Conservation (phyloP, 495 filamentous ascomycete genomes). For the Friedmanniomyces endolithicus region DNA sequence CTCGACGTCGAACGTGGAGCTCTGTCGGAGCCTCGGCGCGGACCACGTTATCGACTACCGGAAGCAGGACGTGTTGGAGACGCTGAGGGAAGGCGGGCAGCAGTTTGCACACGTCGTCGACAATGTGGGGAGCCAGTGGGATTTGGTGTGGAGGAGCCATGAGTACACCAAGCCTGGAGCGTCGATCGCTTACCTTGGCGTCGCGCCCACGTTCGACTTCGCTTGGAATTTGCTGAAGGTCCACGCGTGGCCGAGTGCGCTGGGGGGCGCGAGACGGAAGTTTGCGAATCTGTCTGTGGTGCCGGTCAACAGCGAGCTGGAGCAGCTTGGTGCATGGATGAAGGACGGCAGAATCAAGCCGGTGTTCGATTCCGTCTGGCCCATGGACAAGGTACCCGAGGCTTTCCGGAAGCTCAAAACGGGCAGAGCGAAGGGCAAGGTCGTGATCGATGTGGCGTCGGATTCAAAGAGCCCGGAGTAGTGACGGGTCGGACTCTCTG, state of each 20-base stretch:
- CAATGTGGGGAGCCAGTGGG: slow-evolving; percentile 12
- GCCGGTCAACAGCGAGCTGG: slow-evolving; percentile 12
- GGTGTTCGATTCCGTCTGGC: slow-evolving; percentile 20
- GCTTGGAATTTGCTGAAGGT: slow-evolving; percentile 2
- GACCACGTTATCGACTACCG: slow-evolving; percentile 24
- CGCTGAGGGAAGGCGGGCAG: slow-evolving; percentile 7
- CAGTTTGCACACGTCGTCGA: slow-evolving; percentile 19
- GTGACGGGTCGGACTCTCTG: not conserved
- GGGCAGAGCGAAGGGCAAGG: slow-evolving; percentile 24
- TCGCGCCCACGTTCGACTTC: slow-evolving; percentile 6
- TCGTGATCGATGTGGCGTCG: slow-evolving; percentile 20
- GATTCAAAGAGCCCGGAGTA: not conserved
- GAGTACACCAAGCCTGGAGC: slow-evolving; percentile 16
- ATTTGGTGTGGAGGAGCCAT: slow-evolving; percentile 18
- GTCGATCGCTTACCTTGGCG: slow-evolving; percentile 16
- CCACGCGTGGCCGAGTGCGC: slow-evolving; percentile 15
- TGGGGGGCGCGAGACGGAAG: slow-evolving; percentile 22
- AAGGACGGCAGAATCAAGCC: slow-evolving; percentile 22
- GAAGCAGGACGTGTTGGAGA: slow-evolving; percentile 10
- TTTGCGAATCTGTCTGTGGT: slow-evolving; percentile 12
- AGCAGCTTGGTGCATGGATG: slow-evolving; percentile 21
- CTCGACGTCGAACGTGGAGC: slow-evolving; percentile 44
- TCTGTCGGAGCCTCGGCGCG: slow-evolving; percentile 26
- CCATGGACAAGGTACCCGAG: slow-evolving; percentile 18
- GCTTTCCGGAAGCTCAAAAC: slow-evolving; percentile 23